Percentiles rank a stretch among this genome's conserved stretches.
phyloP scores from a whole-genome alignment of 2,329 filamentous ascomycete species.

The Ceratocystiopsis sp. region DNA sequence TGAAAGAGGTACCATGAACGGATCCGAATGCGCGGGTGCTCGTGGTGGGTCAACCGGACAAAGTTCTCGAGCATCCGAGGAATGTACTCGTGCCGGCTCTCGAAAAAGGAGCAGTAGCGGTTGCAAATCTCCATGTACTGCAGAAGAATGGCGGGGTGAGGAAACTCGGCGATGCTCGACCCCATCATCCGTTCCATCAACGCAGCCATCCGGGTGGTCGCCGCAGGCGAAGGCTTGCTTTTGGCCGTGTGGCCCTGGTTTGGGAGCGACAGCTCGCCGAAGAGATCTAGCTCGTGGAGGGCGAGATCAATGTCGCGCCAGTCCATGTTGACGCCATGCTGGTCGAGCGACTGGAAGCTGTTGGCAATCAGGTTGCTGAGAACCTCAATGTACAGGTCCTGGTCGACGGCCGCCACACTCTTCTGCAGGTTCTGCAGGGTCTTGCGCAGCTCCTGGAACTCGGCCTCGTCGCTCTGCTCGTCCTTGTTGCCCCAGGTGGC shows the following conservation, averaged over 20 bases:
- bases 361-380: slow-evolving; percentile 75
- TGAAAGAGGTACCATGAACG: slow-evolving; percentile 97
- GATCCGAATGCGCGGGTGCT: slow-evolving; percentile 70
- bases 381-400: slow-evolving; percentile 73
- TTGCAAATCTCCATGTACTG: slow-evolving; percentile 99
- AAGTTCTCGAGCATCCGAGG: slow-evolving; percentile 82
- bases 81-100: slow-evolving; percentile 65
- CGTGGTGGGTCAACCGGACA: slow-evolving; percentile 75
- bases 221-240: slow-evolving; percentile 60
- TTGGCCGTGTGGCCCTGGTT: slow-evolving; percentile 78
- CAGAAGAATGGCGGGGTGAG: slow-evolving; percentile 79
- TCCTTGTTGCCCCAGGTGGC: slow-evolving; percentile 86
- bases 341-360: slow-evolving; percentile 67
- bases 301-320: slow-evolving; percentile 94
- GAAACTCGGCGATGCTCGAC: slow-evolving; percentile 69
- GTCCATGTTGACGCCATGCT: slow-evolving; percentile 58
- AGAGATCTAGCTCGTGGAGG: slow-evolving; percentile 85
- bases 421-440: slow-evolving; percentile 82
- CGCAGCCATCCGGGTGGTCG: slow-evolving; percentile 63
- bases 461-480: slow-evolving; percentile 88
- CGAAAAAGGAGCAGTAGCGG: slow-evolving; percentile 84
- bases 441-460: slow-evolving; percentile 89
- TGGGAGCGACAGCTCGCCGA: slow-evolving; percentile 84
- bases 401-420: slow-evolving; percentile 77
- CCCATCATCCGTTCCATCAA: slow-evolving; percentile 97